A percentile compares a stretch with the other conserved stretches of the same genome.
Conservation (phyloP, 768 basidiomycete species). For the Pleurotus pulmonarius region DNA sequence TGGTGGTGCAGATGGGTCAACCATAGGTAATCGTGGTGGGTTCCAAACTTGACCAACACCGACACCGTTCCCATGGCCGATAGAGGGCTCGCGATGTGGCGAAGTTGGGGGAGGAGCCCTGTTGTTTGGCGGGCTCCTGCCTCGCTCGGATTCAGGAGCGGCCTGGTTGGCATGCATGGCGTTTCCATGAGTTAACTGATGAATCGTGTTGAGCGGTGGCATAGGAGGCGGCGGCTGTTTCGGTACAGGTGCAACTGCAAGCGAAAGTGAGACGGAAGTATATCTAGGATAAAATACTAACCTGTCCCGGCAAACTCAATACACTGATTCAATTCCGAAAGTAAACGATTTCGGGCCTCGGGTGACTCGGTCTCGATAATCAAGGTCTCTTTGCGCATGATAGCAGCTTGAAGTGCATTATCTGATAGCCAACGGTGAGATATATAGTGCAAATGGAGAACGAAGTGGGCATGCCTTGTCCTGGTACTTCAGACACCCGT, state of each 20-base stretch:
- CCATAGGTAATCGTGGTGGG: too few relatives aligned
- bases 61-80: too few relatives aligned
- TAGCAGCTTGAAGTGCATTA: constrained; percentile 67
- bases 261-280: constrained; percentile 5
- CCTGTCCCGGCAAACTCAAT: constrained; percentile 75
- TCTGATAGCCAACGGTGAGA: constrained; percentile 36
- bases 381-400: constrained; percentile 88
- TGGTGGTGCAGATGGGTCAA: too few relatives aligned
- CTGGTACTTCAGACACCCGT: constrained; percentile 57
- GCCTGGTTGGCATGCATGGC: constrained; percentile 31
- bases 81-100: too few relatives aligned
- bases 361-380: constrained; percentile 58
- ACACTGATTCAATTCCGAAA: constrained; percentile 75
- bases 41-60: too few relatives aligned
- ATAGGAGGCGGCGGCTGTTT: constrained; percentile 70
- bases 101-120: too few relatives aligned
- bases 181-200: background rate
- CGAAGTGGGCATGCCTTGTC: constrained; percentile 44
- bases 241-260: constrained; percentile 49
- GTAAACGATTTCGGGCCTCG: constrained; percentile 56
- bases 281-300: constrained; percentile 36
- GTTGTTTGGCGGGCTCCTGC: background rate
- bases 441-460: background rate
- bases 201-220: constrained; percentile 36
- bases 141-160: constrained; percentile 33